A percentile compares a stretch with the other conserved stretches of the same genome.
Evolutionary conservation across 1,139 yeast species (phyloP).

Genomic region (Geotrichum reessii): DNA sequence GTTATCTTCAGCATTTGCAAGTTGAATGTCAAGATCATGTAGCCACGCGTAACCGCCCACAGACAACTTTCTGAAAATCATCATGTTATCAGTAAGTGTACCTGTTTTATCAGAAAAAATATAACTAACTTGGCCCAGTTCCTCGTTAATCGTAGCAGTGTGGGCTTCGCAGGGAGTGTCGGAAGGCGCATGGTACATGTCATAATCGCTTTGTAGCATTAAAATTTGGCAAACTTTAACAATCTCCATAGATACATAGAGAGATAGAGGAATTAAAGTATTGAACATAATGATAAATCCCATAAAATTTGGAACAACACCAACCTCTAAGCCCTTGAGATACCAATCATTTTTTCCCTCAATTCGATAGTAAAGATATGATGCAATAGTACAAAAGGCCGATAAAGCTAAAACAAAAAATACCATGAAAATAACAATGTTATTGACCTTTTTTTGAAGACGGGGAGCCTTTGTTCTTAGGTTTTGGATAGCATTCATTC

Average conservation of each 20-base stretch:
- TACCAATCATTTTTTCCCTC: constrained; percentile 59
- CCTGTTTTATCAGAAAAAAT: constrained; percentile 97
- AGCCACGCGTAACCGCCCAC: constrained; percentile 87
- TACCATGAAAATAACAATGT: constrained; percentile 84
- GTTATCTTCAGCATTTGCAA: constrained; percentile 26
- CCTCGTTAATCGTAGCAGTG: constrained; percentile 93
- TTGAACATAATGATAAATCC: constrained; percentile 96
- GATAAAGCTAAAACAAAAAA: constrained; percentile 67
- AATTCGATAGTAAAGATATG: constrained; percentile 49
- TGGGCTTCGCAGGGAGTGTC: constrained; percentile 93
- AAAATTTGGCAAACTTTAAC: constrained; percentile 82
- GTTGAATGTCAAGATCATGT: constrained; percentile 60
- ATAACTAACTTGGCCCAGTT: constrained; percentile 92
- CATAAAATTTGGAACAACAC: constrained; percentile 88
- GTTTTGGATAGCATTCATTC: constrained; percentile 88
- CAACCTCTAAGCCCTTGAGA: constrained; percentile 63
- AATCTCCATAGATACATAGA: constrained; percentile 94
- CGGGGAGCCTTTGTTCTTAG: constrained; percentile 93
- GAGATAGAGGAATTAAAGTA: constrained; percentile 87
- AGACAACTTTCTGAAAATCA: constrained; percentile 79
- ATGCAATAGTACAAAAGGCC: constrained; percentile 77
- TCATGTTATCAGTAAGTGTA: constrained; percentile 83
- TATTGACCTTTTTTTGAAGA: constrained; percentile 73
- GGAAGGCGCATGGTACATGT: constrained; percentile 81
- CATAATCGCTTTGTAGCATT: constrained; percentile 81